Conservation (phyloP, 225 moss, liverwort and hornwort genomes). For the Sphagnum contortum region DNA sequence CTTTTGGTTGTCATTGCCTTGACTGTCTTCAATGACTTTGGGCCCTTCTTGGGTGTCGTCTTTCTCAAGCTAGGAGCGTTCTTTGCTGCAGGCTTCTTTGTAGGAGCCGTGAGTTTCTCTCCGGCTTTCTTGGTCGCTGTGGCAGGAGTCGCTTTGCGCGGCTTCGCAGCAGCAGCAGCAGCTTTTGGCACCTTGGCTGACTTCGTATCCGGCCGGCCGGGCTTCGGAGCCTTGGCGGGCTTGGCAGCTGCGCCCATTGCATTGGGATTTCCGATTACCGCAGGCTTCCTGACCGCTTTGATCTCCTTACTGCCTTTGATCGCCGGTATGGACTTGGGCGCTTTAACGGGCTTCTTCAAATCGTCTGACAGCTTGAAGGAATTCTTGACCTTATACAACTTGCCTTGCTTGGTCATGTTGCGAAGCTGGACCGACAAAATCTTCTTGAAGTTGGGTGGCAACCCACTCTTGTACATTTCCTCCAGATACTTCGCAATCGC, state of each 20-base stretch:
- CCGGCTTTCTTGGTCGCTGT: constrained; percentile 22
- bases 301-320: constrained; percentile 19
- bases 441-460: constrained; percentile 82
- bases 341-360: constrained; percentile 68
- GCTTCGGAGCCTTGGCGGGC: background rate
- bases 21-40: constrained; percentile 32
- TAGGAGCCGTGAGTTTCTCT: constrained; percentile 14
- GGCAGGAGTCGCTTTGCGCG: constrained; percentile 18
- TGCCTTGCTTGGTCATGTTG: constrained; percentile 66
- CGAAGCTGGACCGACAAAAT: constrained; percentile 54
- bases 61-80: constrained; percentile 22
- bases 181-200: constrained; percentile 20
- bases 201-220: constrained; percentile 11
- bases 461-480: constrained; percentile 68
- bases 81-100: constrained; percentile 15
- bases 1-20: constrained; percentile 19
- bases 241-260: constrained; percentile 23
- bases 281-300: constrained; percentile 12
- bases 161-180: background rate
- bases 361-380: constrained; percentile 84
- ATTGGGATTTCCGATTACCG: constrained; percentile 34
- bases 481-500: constrained; percentile 83
- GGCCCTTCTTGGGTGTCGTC: constrained; percentile 38
- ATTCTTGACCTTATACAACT: constrained; percentile 85
- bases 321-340: constrained; percentile 10